A percentile compares a stretch with the other conserved stretches of the same genome.
Conservation (phyloP, 2,329 filamentous ascomycete genomes). For the Nigrospora oryzae region DNA sequence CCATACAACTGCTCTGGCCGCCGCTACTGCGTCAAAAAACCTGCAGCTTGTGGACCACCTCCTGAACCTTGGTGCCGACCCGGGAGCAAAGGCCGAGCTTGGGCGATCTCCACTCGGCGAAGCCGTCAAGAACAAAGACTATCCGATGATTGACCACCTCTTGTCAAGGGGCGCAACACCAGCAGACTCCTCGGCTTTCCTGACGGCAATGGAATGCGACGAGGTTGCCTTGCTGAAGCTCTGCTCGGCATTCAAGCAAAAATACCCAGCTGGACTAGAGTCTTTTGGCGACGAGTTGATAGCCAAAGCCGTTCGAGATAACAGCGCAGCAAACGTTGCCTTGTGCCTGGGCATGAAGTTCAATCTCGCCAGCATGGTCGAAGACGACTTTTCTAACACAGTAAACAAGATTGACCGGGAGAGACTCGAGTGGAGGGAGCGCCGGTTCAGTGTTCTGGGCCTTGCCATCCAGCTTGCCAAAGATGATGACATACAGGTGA, state of each 20-base stretch:
- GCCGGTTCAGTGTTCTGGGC: too few species aligned
- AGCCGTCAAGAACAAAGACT: not conserved
- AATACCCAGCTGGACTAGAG: not conserved
- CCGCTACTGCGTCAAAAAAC: not conserved
- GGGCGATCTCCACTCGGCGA: not conserved
- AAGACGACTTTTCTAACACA: too few species aligned
- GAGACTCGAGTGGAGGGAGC: too few species aligned
- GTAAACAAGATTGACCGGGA: too few species aligned
- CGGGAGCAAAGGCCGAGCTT: not conserved
- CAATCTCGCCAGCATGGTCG: not conserved
- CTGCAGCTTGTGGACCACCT: not conserved
- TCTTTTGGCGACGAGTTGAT: not conserved
- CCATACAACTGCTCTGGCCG: not conserved
- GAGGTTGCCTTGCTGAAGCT: not conserved
- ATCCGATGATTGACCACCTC: not conserved
- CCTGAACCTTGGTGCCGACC: not conserved
- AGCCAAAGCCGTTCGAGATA: not conserved
- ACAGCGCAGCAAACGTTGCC: not conserved
- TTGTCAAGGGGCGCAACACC: not conserved
- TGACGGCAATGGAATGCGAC: not conserved
- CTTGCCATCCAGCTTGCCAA: not conserved
- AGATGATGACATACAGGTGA: not conserved
- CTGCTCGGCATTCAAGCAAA: not conserved
- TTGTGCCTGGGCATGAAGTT: not conserved
- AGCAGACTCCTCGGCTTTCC: not conserved